These are phyloP conservation scores for Diddensiella santjacobensis DNA, from an alignment of 805 yeast genomes.

Conservation along the genomic window DNA sequence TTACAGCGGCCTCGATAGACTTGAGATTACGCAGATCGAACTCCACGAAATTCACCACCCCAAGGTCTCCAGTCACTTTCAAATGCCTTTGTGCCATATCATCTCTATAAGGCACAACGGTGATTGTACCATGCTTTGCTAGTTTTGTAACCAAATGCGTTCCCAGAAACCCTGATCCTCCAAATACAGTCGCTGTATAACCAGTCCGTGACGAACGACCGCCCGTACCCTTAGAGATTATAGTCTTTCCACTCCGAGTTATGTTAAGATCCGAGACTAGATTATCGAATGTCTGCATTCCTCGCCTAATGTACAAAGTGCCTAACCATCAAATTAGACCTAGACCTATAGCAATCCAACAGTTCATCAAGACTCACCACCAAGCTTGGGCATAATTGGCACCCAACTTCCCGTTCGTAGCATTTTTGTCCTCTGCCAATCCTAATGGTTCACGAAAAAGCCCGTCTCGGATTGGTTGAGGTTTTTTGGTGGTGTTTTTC, in stretches of 20 bases:
- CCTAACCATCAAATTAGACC: not conserved
- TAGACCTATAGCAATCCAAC: no score
- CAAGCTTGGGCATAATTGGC: not conserved
- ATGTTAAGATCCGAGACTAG: conserved; percentile 54
- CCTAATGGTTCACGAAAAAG: not conserved
- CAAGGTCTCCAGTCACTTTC: conserved; percentile 81
- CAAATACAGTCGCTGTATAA: conserved; percentile 83
- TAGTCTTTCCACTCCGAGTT: conserved; percentile 71
- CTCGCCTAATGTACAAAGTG: not conserved
- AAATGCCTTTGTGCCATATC: conserved; percentile 72
- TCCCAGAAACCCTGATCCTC: conserved; percentile 77
- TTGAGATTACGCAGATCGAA: conserved; percentile 74
- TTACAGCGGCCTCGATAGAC: conserved; percentile 71
- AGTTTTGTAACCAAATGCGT: conserved; percentile 65
- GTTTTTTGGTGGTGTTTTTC: not conserved
- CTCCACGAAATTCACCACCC: conserved; percentile 81
- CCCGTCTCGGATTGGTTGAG: not conserved
- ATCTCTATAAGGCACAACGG: conserved; percentile 77
- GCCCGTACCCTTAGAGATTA: conserved; percentile 67
- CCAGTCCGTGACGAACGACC: conserved; percentile 83
- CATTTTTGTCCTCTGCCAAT: not conserved
- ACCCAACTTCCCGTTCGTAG: not conserved
- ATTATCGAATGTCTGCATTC: conserved; percentile 35
- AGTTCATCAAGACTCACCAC: not conserved
- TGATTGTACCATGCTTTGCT: conserved; percentile 77